phyloP scores from a whole-genome alignment of 2,329 filamentous ascomycete species.

The Colletotrichum cordylinicola region DNA sequence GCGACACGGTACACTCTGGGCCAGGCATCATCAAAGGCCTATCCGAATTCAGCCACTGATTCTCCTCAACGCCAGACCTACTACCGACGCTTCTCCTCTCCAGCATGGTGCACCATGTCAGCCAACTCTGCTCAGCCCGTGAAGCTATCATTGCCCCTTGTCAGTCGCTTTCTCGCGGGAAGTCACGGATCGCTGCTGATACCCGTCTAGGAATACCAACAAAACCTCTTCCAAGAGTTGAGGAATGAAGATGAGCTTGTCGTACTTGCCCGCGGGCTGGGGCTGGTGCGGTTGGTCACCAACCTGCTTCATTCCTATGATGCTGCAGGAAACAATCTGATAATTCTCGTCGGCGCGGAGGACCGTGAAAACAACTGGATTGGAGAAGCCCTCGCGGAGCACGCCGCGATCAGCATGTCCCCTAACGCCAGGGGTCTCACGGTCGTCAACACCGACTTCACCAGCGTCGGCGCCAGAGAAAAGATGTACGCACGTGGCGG shows the following conservation, averaged over 20 bases:
- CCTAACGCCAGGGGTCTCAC: conserved; percentile 84
- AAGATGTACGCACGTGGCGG: conserved; percentile 91
- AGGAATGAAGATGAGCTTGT: conserved; percentile 92
- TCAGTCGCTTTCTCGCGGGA: conserved; percentile 37
- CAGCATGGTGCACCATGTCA: conserved; percentile 27
- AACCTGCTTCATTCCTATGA: conserved; percentile 97
- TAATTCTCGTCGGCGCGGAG: conserved; percentile 87
- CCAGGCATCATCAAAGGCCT: not conserved
- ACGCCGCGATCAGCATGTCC: conserved; percentile 87
- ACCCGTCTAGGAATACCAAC: conserved; percentile 77
- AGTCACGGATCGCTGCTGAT: not conserved
- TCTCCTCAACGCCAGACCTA: not conserved
- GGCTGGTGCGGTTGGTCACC: conserved; percentile 89
- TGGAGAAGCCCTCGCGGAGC: conserved; percentile 92
- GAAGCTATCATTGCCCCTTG: conserved; percentile 80
- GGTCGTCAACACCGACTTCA: conserved; percentile 92
- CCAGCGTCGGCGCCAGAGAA: conserved; percentile 84
- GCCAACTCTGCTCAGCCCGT: conserved; percentile 69
- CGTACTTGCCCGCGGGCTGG: conserved; percentile 88
- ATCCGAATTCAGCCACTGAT: not conserved
- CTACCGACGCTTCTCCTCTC: not conserved
- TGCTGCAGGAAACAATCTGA: conserved; percentile 90
- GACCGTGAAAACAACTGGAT: conserved; percentile 97
- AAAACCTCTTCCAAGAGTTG: conserved; percentile 91
- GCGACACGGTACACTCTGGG: not conserved